Evolutionary conservation across 495 filamentous ascomycete species (phyloP), one percentile per base, ranked within the genome.

Genomic region (Penicillium roqueforti): DNA sequence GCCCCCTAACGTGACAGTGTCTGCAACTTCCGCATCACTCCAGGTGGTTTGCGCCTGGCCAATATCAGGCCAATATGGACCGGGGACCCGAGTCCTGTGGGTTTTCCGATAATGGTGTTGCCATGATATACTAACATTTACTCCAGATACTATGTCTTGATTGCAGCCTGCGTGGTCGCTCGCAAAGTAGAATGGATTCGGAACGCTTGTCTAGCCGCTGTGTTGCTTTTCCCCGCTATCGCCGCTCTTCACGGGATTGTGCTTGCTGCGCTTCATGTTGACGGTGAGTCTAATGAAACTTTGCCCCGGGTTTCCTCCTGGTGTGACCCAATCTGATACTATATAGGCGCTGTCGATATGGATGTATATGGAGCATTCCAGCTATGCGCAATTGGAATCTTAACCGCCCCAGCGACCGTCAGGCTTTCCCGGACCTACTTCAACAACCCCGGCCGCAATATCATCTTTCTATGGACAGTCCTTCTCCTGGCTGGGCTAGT

Each of bases 361-460:
- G 83, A 86, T 59, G 67, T 86, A 4, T 86, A 80, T 26, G 83
- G 83, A 1, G 80, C 82, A 18, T 83, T 86, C 43, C 82, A 86
- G 55, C 61, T 83, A 6, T 86, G 83, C 54, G 74, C 81, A 3
- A 83, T 86, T 43, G 83, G 80, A 29, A 79, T 83, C 26, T 55
- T 86, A 9, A 76, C 82, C 1, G 82, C 81, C 14, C 83, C 83
- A 0, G 68, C 76, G 1, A 82, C 80, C 0, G 82, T 83, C 28
- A 67, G 73, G 23, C 59, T 82, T 22, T 83, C 80, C 1, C 68
- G 68, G 9, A 84, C 82, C 0, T 84, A 84, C 58, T 83, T 83
- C 67, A 72, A 80, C 57, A 74, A 80, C 38, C 78, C 78, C 2
- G 81, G 79, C 26, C 73, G 82, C n/a, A 79, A 83, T 42, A 76